phyloP scores from a whole-genome alignment of 768 basidiomycete species.

The Baorangia bicolor region DNA sequence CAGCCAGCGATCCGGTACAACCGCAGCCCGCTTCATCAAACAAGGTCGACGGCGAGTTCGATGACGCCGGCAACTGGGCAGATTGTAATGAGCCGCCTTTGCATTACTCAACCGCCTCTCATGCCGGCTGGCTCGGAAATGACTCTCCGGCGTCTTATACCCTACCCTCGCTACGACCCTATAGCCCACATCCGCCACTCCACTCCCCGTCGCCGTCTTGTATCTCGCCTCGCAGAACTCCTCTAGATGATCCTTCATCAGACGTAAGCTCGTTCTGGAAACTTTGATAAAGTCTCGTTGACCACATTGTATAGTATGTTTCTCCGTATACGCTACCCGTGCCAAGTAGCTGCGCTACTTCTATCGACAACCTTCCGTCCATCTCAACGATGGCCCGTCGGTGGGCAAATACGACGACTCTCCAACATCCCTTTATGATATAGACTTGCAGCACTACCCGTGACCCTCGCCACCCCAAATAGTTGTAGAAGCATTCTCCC shows the following conservation, averaged over 20 bases:
- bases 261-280: constrained; percentile 20
- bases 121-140: constrained; percentile 30
- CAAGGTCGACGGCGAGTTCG: constrained; percentile 16
- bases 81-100: constrained; percentile 20
- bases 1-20: constrained; percentile 16
- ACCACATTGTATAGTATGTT: constrained; percentile 19
- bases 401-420: constrained; percentile 35
- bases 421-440: constrained; percentile 36
- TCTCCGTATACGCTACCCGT: constrained; percentile 25
- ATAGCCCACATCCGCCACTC: constrained; percentile 24
- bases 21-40: constrained; percentile 9
- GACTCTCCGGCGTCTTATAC: constrained; percentile 29
- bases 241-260: constrained; percentile 25
- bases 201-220: constrained; percentile 31
- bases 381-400: constrained; percentile 38
- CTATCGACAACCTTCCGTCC: constrained; percentile 33
- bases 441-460: constrained; percentile 22
- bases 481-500: constrained; percentile 6
- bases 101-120: constrained; percentile 23
- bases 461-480: constrained; percentile 1
- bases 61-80: constrained; percentile 23
- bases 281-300: background rate
- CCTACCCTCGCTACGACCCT: constrained; percentile 30
- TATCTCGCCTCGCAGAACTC: constrained; percentile 25
- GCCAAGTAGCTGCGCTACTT: constrained; percentile 29